phyloP scores from a whole-genome alignment of 2,329 filamentous ascomycete genomes.

The Alternaria triticina region DNA sequence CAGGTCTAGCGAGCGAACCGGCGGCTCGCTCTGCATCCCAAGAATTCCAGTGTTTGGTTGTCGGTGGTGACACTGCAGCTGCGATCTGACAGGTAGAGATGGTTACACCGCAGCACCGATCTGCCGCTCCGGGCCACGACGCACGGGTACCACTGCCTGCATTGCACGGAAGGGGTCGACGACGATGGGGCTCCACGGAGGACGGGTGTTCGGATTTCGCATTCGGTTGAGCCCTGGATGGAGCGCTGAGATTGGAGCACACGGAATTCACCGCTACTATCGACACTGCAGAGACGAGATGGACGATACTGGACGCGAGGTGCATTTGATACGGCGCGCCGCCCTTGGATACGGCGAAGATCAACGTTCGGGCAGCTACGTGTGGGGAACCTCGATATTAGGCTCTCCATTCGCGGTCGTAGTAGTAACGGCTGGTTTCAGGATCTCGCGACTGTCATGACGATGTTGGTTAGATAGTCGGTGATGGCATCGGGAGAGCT shows the following conservation, averaged over 20 bases:
- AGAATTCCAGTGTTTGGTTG: constrained; percentile 6
- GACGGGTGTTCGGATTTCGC: background rate
- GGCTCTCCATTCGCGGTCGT: background rate
- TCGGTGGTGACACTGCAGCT: constrained; percentile 10
- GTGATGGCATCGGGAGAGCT: background rate
- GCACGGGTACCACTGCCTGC: background rate
- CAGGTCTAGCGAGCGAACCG: constrained; percentile 22
- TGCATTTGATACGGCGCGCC: background rate
- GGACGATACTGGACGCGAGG: background rate
- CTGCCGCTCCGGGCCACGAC: constrained; percentile 13
- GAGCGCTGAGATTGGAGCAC: background rate
- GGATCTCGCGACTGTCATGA: background rate
- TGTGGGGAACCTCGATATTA: background rate
- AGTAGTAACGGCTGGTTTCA: constrained; percentile 1
- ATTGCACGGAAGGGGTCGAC: background rate
- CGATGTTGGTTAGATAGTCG: background rate
- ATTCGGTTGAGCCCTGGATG: background rate
- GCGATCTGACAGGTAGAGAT: background rate
- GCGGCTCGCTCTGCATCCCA: constrained; percentile 6
- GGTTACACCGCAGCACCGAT: constrained; percentile 4
- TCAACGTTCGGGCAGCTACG: constrained; percentile 7
- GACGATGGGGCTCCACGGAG: background rate
- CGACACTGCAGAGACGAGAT: background rate
- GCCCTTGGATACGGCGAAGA: background rate
- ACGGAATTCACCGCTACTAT: background rate